Conservation (phyloP, 2,329 filamentous ascomycete species). For the Colletotrichum caudatum region DNA sequence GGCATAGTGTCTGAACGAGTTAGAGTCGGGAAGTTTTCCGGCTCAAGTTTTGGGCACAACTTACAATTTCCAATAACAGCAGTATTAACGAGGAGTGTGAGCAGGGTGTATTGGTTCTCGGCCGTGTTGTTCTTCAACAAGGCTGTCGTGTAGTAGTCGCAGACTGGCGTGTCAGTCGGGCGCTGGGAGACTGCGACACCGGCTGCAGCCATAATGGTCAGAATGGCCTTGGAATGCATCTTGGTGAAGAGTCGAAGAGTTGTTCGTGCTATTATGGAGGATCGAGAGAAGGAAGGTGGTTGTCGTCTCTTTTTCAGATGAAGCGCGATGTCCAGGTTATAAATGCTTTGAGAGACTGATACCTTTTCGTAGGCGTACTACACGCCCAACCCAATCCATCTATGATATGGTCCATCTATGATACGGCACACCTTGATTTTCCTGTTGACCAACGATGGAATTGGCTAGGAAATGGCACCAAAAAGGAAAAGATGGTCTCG, state of each 20-base stretch:
- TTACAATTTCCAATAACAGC: conserved; percentile 73
- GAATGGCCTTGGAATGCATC: conserved; percentile 47
- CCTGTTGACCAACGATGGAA: background rate
- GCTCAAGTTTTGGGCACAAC: conserved; percentile 21
- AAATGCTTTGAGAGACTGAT: background rate
- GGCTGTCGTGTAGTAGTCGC: conserved; percentile 73
- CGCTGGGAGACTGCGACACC: conserved; percentile 56
- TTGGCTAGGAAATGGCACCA: background rate
- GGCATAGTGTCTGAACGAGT: conserved; percentile 60
- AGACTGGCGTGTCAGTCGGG: conserved; percentile 64
- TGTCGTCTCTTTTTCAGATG: rapidly evolving
- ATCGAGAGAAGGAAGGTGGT: background rate
- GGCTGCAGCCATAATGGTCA: conserved; percentile 46
- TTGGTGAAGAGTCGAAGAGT: conserved; percentile 14
- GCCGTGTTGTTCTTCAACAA: conserved; percentile 70
- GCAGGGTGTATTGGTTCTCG: conserved; percentile 66
- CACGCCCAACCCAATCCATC: background rate
- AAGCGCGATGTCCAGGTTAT: background rate
- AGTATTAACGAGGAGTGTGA: conserved; percentile 71
- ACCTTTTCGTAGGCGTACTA: no score
- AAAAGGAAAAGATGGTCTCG: conserved; percentile 21
- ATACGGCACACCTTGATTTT: background rate
- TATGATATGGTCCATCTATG: background rate
- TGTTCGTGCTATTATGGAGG: rapidly evolving
- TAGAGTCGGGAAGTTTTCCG: background rate